Conservation (phyloP, 2,329 filamentous ascomycete genomes). For the Fusarium camptoceras region DNA sequence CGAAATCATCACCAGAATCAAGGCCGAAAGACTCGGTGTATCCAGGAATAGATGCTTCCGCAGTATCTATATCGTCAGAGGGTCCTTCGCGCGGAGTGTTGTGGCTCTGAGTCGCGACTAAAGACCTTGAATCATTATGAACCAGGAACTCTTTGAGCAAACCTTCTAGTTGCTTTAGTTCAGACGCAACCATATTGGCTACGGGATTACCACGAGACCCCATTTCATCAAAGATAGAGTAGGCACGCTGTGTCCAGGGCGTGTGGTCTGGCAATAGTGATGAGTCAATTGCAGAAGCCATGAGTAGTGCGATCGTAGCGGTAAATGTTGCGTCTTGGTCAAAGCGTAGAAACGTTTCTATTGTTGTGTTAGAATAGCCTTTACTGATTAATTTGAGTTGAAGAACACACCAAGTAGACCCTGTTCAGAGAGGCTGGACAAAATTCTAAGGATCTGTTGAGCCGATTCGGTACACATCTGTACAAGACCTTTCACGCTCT, state of each 20-base stretch:
- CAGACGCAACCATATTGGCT: conserved; percentile 52
- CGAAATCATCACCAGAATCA: conserved; percentile 16
- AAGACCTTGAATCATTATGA: conserved; percentile 3
- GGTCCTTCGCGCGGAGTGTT: conserved; percentile 5
- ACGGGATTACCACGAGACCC: conserved; percentile 58
- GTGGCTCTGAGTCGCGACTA: not conserved
- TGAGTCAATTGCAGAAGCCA: conserved; percentile 54
- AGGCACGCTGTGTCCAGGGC: conserved; percentile 55
- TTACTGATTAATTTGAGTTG: no score
- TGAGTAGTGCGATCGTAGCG: conserved; percentile 54
- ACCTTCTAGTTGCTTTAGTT: conserved; percentile 26
- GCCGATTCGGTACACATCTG: conserved; percentile 28
- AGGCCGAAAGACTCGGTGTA: conserved; percentile 11
- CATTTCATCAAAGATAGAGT: conserved; percentile 60
- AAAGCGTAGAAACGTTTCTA: conserved; percentile 29
- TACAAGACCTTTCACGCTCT: conserved; percentile 26
- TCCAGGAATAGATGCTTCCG: not conserved
- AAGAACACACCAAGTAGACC: conserved; percentile 19
- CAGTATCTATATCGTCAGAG: not conserved
- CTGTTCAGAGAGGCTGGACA: conserved; percentile 32
- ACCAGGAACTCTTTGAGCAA: conserved; percentile 13
- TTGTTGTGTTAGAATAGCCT: fast-evolving
- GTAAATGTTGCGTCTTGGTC: conserved; percentile 33
- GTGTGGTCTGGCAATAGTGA: conserved; percentile 50
- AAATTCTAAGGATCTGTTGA: conserved; percentile 31